phyloP scores from a whole-genome alignment of 257 asterid species.

The Solanum verrucosum region DNA sequence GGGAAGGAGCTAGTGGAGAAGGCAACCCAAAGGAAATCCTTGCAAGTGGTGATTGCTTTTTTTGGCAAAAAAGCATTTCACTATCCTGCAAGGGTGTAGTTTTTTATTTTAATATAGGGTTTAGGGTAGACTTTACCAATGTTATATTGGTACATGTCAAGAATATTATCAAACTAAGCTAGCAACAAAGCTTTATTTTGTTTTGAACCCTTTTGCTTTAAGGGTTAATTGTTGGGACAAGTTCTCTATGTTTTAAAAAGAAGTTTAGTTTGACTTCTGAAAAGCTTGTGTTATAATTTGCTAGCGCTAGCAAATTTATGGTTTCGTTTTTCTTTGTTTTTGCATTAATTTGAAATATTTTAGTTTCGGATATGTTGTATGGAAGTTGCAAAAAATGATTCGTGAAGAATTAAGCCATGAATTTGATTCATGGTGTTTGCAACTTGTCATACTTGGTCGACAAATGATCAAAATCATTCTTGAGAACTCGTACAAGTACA shows the following conservation, averaged over 20 bases:
- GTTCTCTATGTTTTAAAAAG: background rate
- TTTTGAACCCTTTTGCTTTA: background rate
- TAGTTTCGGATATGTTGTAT: background rate
- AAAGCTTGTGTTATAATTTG: background rate
- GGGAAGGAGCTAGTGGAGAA: slow-evolving; percentile 55
- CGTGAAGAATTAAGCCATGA: background rate
- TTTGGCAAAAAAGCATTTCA: background rate
- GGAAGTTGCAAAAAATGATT: background rate
- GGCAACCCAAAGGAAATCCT: slow-evolving; percentile 53
- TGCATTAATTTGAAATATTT: background rate
- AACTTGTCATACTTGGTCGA: background rate
- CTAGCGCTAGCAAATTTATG: background rate
- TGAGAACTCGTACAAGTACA: background rate
- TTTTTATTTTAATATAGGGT: background rate
- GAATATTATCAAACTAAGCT: background rate
- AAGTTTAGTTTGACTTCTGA: background rate
- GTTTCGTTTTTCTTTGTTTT: background rate
- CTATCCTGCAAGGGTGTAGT: background rate
- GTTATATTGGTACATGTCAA: background rate
- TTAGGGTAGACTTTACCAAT: slow-evolving; percentile 69
- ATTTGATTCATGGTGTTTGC: background rate
- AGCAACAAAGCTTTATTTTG: background rate
- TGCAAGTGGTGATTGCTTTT: background rate
- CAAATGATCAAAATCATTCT: background rate
- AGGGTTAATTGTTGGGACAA: background rate